These are phyloP conservation scores for Penicillium chermesinum DNA, from an alignment of 495 filamentous ascomycete species.

Conservation along the genomic window DNA sequence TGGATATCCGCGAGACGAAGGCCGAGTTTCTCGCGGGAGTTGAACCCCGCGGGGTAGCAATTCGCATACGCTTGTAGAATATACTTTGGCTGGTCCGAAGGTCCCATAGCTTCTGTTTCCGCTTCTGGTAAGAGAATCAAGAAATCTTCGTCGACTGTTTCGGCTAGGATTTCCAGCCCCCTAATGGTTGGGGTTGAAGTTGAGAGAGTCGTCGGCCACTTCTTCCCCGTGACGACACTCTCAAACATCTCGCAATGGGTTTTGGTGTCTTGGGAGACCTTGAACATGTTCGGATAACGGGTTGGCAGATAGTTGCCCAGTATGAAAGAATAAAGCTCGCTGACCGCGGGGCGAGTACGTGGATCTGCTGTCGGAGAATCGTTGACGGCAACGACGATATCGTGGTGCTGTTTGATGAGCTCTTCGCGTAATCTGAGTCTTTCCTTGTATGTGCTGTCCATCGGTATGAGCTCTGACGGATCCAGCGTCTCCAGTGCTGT, in stretches of 20 bases:
- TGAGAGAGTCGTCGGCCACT: slow-evolving; percentile 33
- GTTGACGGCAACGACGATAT: slow-evolving; percentile 40
- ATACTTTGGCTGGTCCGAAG: slow-evolving; percentile 45
- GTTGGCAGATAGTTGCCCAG: slow-evolving; percentile 57
- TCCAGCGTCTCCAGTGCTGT: slow-evolving; percentile 46
- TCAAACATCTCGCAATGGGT: slow-evolving; percentile 17
- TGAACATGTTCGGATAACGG: slow-evolving; percentile 62
- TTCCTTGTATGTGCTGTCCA: slow-evolving; percentile 60
- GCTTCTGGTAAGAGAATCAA: slow-evolving; percentile 60
- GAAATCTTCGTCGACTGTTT: slow-evolving; percentile 50
- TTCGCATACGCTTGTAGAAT: slow-evolving; percentile 61
- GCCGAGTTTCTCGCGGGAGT: slow-evolving; percentile 58
- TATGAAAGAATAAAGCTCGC: slow-evolving; percentile 64
- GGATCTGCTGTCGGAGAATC: slow-evolving; percentile 28
- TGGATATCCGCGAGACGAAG: slow-evolving; percentile 63
- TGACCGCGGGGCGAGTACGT: slow-evolving; percentile 41
- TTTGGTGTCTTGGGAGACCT: slow-evolving; percentile 21
- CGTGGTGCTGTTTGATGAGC: slow-evolving; percentile 44
- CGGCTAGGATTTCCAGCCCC: slow-evolving; percentile 15
- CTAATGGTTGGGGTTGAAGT: slow-evolving; percentile 14
- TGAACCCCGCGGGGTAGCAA: slow-evolving; percentile 71
- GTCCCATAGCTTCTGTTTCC: neutral
- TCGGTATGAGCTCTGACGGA: slow-evolving; percentile 57
- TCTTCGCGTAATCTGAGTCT: slow-evolving; percentile 51
- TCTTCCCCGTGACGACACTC: slow-evolving; percentile 42